Conservation (phyloP, 2,329 filamentous ascomycete genomes). For the Remersonia thermophila region DNA sequence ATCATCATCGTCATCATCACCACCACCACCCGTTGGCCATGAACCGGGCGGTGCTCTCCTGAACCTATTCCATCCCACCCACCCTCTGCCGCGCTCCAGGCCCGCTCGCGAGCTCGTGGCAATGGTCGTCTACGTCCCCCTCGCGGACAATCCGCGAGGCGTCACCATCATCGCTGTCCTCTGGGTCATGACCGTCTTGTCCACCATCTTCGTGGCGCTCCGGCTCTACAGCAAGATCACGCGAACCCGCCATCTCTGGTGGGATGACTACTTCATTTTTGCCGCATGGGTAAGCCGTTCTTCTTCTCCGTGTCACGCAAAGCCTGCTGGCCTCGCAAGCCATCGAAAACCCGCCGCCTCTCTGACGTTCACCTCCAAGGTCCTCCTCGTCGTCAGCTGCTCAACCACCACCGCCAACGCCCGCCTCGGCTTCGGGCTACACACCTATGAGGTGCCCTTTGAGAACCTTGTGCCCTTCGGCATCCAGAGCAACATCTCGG, state of each 20-base stretch:
- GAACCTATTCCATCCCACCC: no score
- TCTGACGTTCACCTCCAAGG: conserved; percentile 3
- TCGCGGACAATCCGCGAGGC: conserved; percentile 9
- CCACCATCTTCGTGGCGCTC: conserved; percentile 10
- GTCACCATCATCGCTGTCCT: conserved; percentile 5
- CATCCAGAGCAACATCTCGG: conserved; percentile 13
- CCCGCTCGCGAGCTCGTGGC: not conserved
- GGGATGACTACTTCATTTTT: conserved; percentile 22
- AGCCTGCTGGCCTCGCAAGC: no score
- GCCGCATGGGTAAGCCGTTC: conserved; percentile 17
- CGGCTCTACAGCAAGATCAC: conserved; percentile 18
- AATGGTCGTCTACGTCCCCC: conserved; percentile 8
- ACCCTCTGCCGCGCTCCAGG: no score
- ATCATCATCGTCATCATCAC: no score
- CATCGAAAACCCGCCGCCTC: not conserved
- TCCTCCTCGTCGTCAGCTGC: conserved; percentile 10
- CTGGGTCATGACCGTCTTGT: conserved; percentile 7
- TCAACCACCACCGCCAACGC: conserved; percentile 8
- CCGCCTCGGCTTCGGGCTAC: conserved; percentile 14
- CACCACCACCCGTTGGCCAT: no score
- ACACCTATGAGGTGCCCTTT: conserved; percentile 6
- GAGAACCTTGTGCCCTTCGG: conserved; percentile 9
- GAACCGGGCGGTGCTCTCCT: no score
- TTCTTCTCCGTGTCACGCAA: no score
- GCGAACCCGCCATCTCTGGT: conserved; percentile 19